A percentile compares a stretch with the other conserved stretches of the same genome.
Conservation (phyloP, 2,329 filamentous ascomycete species). For the Aspergillus sp. region DNA sequence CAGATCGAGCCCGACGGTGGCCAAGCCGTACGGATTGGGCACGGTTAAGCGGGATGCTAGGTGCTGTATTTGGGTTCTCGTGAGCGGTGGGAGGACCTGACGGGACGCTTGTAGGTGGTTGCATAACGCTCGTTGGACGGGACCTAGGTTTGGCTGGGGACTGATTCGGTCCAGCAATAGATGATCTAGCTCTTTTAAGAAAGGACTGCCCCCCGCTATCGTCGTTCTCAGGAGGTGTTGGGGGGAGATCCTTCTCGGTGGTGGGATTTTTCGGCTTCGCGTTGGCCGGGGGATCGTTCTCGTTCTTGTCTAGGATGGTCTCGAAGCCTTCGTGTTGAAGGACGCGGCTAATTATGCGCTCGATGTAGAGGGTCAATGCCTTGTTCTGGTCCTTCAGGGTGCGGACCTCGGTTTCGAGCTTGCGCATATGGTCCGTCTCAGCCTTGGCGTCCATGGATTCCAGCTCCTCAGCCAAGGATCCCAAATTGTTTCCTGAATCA, state of each 20-base stretch:
- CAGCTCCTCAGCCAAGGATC: conserved; percentile 79
- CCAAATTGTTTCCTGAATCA: conserved; percentile 40
- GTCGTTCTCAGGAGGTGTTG: conserved; percentile 57
- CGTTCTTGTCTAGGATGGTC: conserved; percentile 78
- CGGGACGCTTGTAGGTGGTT: conserved; percentile 23
- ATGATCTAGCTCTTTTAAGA: conserved; percentile 55
- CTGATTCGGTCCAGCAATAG: conserved; percentile 40
- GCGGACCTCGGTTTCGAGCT: conserved; percentile 73
- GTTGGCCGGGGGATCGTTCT: conserved; percentile 37
- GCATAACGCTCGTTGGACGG: conserved; percentile 41
- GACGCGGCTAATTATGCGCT: conserved; percentile 95
- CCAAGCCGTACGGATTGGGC: conserved; percentile 33
- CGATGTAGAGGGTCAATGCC: conserved; percentile 93
- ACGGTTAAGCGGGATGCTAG: conserved; percentile 42
- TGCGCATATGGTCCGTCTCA: conserved; percentile 55
- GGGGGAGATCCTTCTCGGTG: conserved; percentile 75
- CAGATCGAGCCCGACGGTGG: conserved; percentile 46
- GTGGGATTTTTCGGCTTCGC: conserved; percentile 19
- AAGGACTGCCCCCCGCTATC: conserved; percentile 41
- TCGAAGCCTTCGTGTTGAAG: conserved; percentile 94
- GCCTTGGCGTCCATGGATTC: conserved; percentile 59
- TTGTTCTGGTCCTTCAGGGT: conserved; percentile 89
- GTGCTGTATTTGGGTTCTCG: conserved; percentile 43
- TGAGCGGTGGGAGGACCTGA: conserved; percentile 29
- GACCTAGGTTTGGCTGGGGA: conserved; percentile 36